Conservation (phyloP, 768 basidiomycete genomes). For the Kwoniella newhampshirensis region DNA sequence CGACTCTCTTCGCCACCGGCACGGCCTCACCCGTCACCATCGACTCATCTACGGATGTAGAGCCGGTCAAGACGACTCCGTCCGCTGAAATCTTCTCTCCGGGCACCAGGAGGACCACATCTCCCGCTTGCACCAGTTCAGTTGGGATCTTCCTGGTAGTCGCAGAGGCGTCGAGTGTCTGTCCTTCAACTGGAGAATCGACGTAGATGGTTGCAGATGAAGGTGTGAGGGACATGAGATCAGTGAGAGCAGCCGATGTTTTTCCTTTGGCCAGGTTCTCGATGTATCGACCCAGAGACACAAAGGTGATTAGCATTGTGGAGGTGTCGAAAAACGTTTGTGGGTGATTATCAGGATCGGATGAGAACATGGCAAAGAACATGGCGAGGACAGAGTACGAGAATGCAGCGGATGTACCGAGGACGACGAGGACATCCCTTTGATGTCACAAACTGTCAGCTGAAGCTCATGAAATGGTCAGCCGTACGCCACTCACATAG, state of each 20-base stretch:
- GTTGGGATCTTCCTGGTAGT: conserved; percentile 80
- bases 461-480: too few relatives aligned
- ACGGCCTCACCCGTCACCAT: conserved; percentile 97
- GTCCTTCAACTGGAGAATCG: conserved; percentile 58
- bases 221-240: conserved; percentile 91
- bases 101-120: conserved; percentile 87
- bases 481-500: conserved; percentile 62
- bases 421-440: conserved; percentile 84
- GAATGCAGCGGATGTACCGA: conserved; percentile 93
- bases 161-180: conserved; percentile 18
- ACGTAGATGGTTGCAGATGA: conserved; percentile 95
- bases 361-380: conserved; percentile 59
- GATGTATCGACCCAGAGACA: conserved; percentile 89
- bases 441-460: neutral
- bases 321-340: conserved; percentile 97
- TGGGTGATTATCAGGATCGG: conserved; percentile 69
- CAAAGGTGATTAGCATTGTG: conserved; percentile 97
- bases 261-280: conserved; percentile 97
- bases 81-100: conserved; percentile 97
- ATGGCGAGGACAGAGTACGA: conserved; percentile 78
- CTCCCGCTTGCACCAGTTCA: conserved; percentile 91
- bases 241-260: conserved; percentile 92
- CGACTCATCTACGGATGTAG: conserved; percentile 89
- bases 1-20: conserved; percentile 77
- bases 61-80: conserved; percentile 80